phyloP scores from a whole-genome alignment of 2,329 filamentous ascomycete species.

The Tolypocladium cylindrosporum region DNA sequence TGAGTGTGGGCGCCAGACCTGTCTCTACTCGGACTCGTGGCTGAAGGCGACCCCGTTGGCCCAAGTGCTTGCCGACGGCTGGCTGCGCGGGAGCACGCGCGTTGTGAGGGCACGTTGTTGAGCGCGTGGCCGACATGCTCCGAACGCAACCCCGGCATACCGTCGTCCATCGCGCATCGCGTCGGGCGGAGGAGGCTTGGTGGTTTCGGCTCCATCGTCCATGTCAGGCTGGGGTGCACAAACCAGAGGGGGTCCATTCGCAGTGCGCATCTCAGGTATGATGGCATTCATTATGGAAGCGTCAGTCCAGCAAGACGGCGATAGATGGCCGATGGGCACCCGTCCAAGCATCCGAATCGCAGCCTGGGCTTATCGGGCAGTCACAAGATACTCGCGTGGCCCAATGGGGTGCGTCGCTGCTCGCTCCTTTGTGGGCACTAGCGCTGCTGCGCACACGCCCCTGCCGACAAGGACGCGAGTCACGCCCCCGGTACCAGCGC shows the following conservation, averaged over 20 bases:
- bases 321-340: not conserved
- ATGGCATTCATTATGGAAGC: not conserved
- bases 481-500: not conserved
- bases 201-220: not conserved
- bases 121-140: constrained; percentile 14
- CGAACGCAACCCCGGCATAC: not conserved
- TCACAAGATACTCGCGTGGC: constrained; percentile 1
- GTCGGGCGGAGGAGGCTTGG: not conserved
- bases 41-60: not conserved
- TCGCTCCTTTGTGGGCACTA: not conserved
- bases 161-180: not conserved
- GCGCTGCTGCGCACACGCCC: not conserved
- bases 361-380: not conserved
- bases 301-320: not conserved
- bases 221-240: not conserved
- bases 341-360: not conserved
- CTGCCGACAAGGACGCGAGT: not conserved
- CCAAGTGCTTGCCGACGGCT: not conserved
- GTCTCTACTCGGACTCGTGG: not conserved
- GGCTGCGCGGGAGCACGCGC: not conserved
- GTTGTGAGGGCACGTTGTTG: constrained; percentile 11
- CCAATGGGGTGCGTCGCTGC: not conserved
- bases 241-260: not conserved
- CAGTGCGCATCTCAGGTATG: not conserved
- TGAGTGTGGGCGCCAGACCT: constrained; percentile 7